Percentiles rank a stretch among this genome's conserved stretches.
These are phyloP conservation scores for Mortierella claussenii DNA, from an alignment of 192 early-diverging fungal species.

Conservation along the genomic window DNA sequence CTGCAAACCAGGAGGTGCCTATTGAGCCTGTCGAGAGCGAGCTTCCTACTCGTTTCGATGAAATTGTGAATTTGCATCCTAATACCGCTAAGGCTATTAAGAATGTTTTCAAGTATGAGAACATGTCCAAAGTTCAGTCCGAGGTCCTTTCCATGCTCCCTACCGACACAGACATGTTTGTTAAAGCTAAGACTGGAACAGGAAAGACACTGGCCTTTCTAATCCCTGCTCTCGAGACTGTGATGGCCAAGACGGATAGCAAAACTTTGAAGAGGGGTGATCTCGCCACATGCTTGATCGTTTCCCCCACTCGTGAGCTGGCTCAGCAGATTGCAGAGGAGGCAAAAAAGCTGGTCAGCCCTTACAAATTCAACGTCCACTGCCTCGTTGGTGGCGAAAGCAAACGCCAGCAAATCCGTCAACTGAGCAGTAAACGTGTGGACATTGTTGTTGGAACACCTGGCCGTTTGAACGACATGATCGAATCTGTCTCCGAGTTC, in stretches of 20 bases:
- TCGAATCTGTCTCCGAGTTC: slow-evolving; percentile 65
- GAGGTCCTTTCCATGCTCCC: slow-evolving; percentile 80
- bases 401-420: slow-evolving; percentile 61
- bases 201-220: slow-evolving; percentile 98
- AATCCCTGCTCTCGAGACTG: slow-evolving; percentile 85
- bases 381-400: slow-evolving; percentile 84
- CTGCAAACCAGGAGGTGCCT: slow-evolving; percentile 11
- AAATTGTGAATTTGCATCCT: slow-evolving; percentile 55
- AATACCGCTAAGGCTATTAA: slow-evolving; percentile 68
- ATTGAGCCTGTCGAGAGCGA: slow-evolving; percentile 45
- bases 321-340: slow-evolving; percentile 87
- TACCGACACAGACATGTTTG: slow-evolving; percentile 83
- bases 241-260: slow-evolving; percentile 59
- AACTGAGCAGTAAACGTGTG: slow-evolving; percentile 59
- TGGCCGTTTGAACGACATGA: slow-evolving; percentile 87
- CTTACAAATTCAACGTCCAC: slow-evolving; percentile 72
- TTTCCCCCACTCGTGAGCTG: slow-evolving; percentile 93
- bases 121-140: slow-evolving; percentile 87
- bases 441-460: slow-evolving; percentile 97
- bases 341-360: slow-evolving; percentile 70
- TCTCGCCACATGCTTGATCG: slow-evolving; percentile 73
- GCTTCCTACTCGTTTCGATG: slow-evolving; percentile 65
- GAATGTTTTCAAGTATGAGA: slow-evolving; percentile 75
- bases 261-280: slow-evolving; percentile 55
- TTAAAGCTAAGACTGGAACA: slow-evolving; percentile 97